Conservation (phyloP, 2,329 filamentous ascomycete species). For the Verticillium alfalfae region DNA sequence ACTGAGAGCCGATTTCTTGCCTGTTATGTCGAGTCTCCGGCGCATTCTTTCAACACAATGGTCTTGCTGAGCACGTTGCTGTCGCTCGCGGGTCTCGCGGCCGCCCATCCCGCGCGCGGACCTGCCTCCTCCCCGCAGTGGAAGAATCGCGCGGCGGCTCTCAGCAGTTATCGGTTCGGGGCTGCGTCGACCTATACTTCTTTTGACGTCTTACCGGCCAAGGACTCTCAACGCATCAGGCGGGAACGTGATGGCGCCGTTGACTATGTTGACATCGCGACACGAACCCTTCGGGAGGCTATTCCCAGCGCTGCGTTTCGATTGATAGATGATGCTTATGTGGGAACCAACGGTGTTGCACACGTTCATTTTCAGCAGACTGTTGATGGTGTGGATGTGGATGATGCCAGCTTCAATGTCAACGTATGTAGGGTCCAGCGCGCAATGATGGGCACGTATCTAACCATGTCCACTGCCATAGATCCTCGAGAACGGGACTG, state of each 20-base stretch:
- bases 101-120: neutral
- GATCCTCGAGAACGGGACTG: conserved; percentile 39
- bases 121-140: neutral
- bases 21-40: neutral
- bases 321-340: conserved; percentile 39
- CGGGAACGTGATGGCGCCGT: neutral
- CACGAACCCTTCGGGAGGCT: conserved; percentile 26
- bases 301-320: conserved; percentile 32
- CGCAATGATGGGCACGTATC: neutral
- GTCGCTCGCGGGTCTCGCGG: neutral
- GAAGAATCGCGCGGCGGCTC: neutral
- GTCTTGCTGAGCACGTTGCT: neutral
- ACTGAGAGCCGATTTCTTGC: neutral
- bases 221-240: neutral
- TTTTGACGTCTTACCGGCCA: neutral
- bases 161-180: neutral
- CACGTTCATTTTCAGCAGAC: conserved; percentile 53
- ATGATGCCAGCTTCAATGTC: conserved; percentile 50
- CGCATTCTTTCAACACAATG: neutral
- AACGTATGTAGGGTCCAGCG: conserved; percentile 33
- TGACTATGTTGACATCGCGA: conserved; percentile 31
- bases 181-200: neutral
- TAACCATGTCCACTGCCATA: conserved; percentile 14
- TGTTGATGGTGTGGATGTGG: conserved; percentile 44
- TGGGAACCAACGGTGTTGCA: conserved; percentile 41